Evolutionary conservation across 192 early-diverging fungal genomes (phyloP), one percentile per base, ranked within the genome.

Genomic region (Obelidium mucronatum): DNA sequence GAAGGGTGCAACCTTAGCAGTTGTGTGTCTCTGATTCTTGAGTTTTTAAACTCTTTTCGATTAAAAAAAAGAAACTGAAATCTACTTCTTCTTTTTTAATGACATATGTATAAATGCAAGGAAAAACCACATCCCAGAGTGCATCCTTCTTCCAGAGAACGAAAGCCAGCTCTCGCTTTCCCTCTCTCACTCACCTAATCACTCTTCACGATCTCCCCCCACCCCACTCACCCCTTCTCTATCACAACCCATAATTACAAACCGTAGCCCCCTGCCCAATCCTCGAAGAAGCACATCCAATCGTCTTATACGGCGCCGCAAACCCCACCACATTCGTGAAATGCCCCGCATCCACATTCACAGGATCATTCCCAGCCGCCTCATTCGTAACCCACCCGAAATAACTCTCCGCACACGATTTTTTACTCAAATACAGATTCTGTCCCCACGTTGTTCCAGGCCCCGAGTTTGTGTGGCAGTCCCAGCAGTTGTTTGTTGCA

Each of bases 251-350:
- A 48, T 48, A 67, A 51, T 67, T 67, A 67, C 66, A 67, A 13
- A 67, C 66, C 5, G 33, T 34, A 17, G 66, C 66, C 17, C 19
- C 37, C n/a, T n/a, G 6, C 24, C 40, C 40, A 52, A 51, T 67
- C 62, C 24, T 8, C 31, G 37, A 72, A 72, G 26, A 19, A 19
- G 2, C 66, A 35, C 66, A 67, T 31, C 66, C 66, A 40, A 67
- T 67, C 4, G 24, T 48, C 4, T 5, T 22, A 48, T 67, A 67
- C 24, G 37, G 24, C 22, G 28, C 40, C 48, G 66, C 28, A 28
- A 67, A 67, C 34, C 66, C 66, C 3, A 67, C 66, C 8, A 67
- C 40, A 48, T 67, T 67, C 40, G 5, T 67, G 42, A 67, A 67
- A 67, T 67, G 66, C 40, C 66, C 66, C 24, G 31, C 42, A 22